A percentile compares a stretch with the other conserved stretches of the same genome.
These are phyloP conservation scores for Phytophthora meadii DNA, from an alignment of 352 stramenopile species.

Conservation along the genomic window DNA sequence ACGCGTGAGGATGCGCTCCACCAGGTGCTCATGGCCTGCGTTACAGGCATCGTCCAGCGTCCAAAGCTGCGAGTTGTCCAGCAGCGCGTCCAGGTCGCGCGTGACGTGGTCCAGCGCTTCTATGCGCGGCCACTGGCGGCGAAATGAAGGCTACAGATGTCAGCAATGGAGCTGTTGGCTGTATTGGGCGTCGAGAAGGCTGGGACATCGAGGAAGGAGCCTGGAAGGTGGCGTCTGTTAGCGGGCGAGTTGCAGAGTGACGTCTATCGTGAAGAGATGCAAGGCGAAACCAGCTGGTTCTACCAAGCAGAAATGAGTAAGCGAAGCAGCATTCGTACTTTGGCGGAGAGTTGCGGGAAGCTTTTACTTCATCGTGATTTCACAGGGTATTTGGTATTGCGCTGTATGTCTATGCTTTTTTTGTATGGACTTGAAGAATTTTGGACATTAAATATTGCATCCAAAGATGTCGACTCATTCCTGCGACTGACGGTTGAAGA, in stretches of 20 bases:
- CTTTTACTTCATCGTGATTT: background rate
- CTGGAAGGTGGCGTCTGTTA: constrained; percentile 1
- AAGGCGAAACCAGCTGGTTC: constrained; percentile 3
- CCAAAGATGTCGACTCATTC: constrained; percentile 2
- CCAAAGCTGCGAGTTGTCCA: constrained; percentile 35
- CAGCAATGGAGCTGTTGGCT: constrained; percentile 13
- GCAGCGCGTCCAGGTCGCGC: constrained; percentile 25
- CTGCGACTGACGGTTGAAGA: constrained; percentile 8
- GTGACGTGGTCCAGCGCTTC: constrained; percentile 42
- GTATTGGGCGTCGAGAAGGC: background rate
- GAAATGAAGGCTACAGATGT: constrained; percentile 27
- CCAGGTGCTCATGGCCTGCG: constrained; percentile 18
- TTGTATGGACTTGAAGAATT: background rate
- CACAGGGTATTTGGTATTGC: background rate
- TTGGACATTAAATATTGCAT: background rate
- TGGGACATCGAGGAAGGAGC: constrained; percentile 3
- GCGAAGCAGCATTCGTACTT: background rate
- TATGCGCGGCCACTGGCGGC: constrained; percentile 20
- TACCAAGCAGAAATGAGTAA: constrained; percentile 25
- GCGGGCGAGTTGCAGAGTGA: constrained; percentile 11
- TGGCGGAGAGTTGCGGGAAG: background rate
- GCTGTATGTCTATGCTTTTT: background rate
- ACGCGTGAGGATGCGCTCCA: constrained; percentile 25
- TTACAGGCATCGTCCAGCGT: constrained; percentile 23
- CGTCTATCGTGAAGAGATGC: constrained; percentile 11